A percentile compares a stretch with the other conserved stretches of the same genome.
These are phyloP conservation scores for Chlorella sp. DNA, from an alignment of 139 green algal genomes.

Conservation along the genomic window DNA sequence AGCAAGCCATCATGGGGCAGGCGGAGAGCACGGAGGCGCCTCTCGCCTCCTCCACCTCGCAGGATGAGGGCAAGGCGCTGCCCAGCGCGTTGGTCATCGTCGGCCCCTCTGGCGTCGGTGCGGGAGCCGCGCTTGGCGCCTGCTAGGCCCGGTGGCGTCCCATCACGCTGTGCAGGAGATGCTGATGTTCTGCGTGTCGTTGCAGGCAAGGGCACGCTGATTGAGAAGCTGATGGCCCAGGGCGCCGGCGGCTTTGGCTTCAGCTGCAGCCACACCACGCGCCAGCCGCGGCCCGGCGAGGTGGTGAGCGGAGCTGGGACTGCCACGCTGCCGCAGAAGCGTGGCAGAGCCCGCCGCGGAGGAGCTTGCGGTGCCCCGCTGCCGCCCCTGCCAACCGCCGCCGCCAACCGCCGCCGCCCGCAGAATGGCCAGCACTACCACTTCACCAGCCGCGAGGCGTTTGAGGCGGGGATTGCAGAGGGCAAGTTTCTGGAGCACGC, in stretches of 20 bases:
- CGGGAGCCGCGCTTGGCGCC: too few relatives aligned
- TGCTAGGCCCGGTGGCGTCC: too few relatives aligned
- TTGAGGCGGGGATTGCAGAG: conserved; percentile 68
- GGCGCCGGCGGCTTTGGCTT: conserved; percentile 70
- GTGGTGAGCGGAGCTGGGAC: conserved; percentile 48
- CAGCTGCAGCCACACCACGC: conserved; percentile 82
- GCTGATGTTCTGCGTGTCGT: too few relatives aligned
- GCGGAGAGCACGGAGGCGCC: conserved; percentile 15
- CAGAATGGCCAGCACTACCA: conserved; percentile 84
- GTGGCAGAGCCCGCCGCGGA: too few relatives aligned
- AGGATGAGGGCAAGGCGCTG: not conserved
- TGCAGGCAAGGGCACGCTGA: conserved; percentile 91
- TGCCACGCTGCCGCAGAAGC: too few relatives aligned
- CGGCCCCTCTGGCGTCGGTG: conserved; percentile 83
- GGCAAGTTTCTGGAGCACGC: conserved; percentile 86
- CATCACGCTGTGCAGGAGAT: too few relatives aligned
- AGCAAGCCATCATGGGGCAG: conserved; percentile 15
- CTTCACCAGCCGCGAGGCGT: conserved; percentile 72
- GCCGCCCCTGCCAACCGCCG: not conserved
- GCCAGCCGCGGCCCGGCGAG: conserved; percentile 59
- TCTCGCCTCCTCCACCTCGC: too few relatives aligned
- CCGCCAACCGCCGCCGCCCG: not conserved
- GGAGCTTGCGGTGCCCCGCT: not conserved
- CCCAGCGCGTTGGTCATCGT: conserved; percentile 73
- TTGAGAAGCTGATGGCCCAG: conserved; percentile 66